Conservation (phyloP, 163 green algal species). For the Picocystis sp. region DNA sequence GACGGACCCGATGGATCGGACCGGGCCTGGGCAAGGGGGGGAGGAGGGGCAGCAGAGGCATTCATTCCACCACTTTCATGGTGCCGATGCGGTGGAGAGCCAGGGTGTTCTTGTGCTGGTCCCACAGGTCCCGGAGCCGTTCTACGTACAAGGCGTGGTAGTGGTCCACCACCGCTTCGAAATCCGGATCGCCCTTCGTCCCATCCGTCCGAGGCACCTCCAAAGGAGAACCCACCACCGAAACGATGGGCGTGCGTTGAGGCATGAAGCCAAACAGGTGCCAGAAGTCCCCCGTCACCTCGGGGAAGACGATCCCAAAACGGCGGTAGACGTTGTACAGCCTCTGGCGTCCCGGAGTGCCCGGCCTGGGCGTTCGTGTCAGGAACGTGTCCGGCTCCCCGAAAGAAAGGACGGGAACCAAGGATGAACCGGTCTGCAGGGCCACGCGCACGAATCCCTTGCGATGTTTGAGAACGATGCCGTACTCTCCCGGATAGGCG, state of each 20-base stretch:
- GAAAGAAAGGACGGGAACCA: conserved; percentile 48
- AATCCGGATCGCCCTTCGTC: too few species aligned
- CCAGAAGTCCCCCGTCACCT: conserved; percentile 1
- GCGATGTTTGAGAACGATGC: conserved; percentile 33
- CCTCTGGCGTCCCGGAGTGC: too few species aligned
- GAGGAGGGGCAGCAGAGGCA: too few species aligned
- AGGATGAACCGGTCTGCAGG: conserved; percentile 31
- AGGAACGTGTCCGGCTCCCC: conserved; percentile 32
- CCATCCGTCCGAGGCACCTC: neutral
- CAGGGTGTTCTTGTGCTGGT: conserved; percentile 4
- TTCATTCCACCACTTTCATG: too few species aligned
- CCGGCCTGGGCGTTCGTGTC: conserved; percentile 6
- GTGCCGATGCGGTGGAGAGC: too few species aligned
- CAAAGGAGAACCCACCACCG: conserved; percentile 4
- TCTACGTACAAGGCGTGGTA: conserved; percentile 6
- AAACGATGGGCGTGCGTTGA: conserved; percentile 3
- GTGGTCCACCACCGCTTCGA: conserved; percentile 1
- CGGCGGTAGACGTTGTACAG: neutral
- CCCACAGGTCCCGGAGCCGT: conserved; percentile 1
- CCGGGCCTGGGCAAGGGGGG: too few species aligned
- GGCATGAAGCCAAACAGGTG: conserved; percentile 7
- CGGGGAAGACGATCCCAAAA: neutral
- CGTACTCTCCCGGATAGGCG: conserved; percentile 17
- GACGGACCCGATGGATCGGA: too few species aligned
- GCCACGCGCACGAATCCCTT: conserved; percentile 39